Percentiles rank a stretch among this genome's conserved stretches.
Conservation (phyloP, 208 protist species). For the Blastocrithidia nonstop region DNA sequence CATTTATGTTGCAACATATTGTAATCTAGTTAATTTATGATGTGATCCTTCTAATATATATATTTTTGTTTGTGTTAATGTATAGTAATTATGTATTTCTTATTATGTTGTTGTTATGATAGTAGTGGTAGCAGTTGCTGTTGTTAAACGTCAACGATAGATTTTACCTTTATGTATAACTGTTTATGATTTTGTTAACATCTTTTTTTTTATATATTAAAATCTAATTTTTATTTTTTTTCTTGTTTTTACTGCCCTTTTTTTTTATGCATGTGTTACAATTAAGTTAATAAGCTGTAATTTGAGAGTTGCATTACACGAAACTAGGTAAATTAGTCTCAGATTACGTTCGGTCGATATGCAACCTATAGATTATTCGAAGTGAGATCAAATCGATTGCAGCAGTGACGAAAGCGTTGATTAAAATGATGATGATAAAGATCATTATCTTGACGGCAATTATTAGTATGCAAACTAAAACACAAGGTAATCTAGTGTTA, state of each 20-base stretch:
- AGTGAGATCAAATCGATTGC: conserved; percentile 50
- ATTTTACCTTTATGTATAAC: too few relatives aligned
- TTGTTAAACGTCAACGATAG: not conserved
- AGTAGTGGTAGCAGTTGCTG: not conserved
- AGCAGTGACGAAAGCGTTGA: not conserved
- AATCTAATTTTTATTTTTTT: not conserved
- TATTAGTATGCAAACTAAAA: not conserved
- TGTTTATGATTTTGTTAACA: not conserved
- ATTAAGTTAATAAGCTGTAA: not conserved
- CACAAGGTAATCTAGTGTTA: not conserved
- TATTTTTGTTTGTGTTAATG: conserved; percentile 1
- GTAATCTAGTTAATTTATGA: too few relatives aligned
- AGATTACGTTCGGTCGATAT: conserved; percentile 6
- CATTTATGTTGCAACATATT: too few relatives aligned
- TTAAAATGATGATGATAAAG: not conserved
- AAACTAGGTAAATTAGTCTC: not conserved
- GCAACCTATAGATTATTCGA: conserved; percentile 69
- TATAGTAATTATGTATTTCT: not conserved
- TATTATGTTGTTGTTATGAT: not conserved
- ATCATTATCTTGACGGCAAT: not conserved
- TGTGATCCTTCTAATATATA: too few relatives aligned
- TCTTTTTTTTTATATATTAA: conserved; percentile 7
- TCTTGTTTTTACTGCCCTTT: not conserved
- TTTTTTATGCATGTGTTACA: not conserved
- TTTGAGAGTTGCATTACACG: not conserved